Conservation (phyloP, 1,284 basidiomycete genomes). For the Pseudozyma flocculosa region DNA sequence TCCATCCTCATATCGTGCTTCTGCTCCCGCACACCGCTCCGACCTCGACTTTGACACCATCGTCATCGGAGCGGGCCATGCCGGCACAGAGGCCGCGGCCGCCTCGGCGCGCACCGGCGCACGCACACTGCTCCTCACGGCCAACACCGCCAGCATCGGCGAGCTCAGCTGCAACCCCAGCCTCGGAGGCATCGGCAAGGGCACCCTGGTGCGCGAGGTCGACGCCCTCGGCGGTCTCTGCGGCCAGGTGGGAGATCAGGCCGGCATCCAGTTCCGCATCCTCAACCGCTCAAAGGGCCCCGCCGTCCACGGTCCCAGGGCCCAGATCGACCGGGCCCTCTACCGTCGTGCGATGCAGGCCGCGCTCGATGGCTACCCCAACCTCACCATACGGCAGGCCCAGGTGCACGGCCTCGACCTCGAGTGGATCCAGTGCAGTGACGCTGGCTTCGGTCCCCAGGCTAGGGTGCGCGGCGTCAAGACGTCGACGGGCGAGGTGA, state of each 20-base stretch:
- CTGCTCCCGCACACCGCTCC: too few species aligned
- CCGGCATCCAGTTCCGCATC: constrained; percentile 83
- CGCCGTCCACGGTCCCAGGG: constrained; percentile 83
- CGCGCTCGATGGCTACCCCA: constrained; percentile 67
- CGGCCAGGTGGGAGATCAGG: constrained; percentile 74
- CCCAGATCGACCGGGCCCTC: constrained; percentile 79
- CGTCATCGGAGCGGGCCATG: constrained; percentile 87
- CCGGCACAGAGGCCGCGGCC: constrained; percentile 84
- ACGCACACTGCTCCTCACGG: constrained; percentile 75
- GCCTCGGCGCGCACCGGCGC: constrained; percentile 80
- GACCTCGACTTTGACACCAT: constrained; percentile 64
- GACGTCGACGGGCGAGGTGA: constrained; percentile 74
- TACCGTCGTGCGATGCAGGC: constrained; percentile 81
- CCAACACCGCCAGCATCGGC: constrained; percentile 75
- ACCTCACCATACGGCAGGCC: constrained; percentile 70
- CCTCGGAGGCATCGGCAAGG: constrained; percentile 72
- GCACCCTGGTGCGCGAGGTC: constrained; percentile 80
- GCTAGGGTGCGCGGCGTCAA: constrained; percentile 70
- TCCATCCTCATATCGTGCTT: too few species aligned
- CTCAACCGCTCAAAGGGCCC: constrained; percentile 81
- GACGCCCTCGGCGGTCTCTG: constrained; percentile 83
- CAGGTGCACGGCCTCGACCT: constrained; percentile 79
- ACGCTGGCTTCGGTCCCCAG: constrained; percentile 57
- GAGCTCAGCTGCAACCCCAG: constrained; percentile 84
- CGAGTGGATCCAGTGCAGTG: constrained; percentile 59